A percentile compares a stretch with the other conserved stretches of the same genome.
These are phyloP conservation scores for Theobroma grandiflorum DNA, from an alignment of 441 rosid genomes.

Conservation along the genomic window DNA sequence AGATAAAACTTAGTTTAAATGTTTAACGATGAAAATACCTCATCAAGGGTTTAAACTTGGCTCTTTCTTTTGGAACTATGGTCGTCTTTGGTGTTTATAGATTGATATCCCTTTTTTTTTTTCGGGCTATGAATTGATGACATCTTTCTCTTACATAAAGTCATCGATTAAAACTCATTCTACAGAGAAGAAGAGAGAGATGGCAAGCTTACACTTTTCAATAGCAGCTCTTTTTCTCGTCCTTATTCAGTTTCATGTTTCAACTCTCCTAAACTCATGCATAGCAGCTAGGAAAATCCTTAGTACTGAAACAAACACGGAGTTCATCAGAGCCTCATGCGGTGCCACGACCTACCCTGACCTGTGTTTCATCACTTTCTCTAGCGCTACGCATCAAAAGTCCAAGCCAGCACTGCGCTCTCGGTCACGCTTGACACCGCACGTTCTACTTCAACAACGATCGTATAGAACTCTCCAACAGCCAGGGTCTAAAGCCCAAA, in stretches of 20 bases:
- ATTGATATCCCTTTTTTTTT: background rate
- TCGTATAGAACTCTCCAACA: constrained; percentile 45
- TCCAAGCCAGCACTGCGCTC: constrained; percentile 63
- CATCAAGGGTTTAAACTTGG: background rate
- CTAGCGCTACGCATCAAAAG: constrained; percentile 51
- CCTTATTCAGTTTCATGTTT: background rate
- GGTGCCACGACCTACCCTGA: constrained; percentile 63
- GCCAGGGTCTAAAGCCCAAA: constrained; percentile 49
- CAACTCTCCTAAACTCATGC: background rate
- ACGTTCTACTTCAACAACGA: constrained; percentile 50
- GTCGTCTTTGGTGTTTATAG: background rate
- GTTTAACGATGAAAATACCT: too few species aligned
- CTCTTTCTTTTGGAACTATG: background rate
- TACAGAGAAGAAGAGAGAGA: too few species aligned
- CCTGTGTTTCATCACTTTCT: constrained; percentile 59
- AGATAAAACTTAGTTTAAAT: too few species aligned
- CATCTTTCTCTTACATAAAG: background rate
- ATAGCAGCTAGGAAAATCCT: background rate
- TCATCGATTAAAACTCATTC: background rate
- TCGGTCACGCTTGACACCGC: constrained; percentile 62
- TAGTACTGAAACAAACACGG: constrained; percentile 21
- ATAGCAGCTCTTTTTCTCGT: too few species aligned
- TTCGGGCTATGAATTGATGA: background rate
- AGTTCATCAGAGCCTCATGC: constrained; percentile 70
- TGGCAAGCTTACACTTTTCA: too few species aligned